Base-by-base conservation (phyloP, 2,329 filamentous ascomycete species). In the Talaromyces piceae region DNA sequence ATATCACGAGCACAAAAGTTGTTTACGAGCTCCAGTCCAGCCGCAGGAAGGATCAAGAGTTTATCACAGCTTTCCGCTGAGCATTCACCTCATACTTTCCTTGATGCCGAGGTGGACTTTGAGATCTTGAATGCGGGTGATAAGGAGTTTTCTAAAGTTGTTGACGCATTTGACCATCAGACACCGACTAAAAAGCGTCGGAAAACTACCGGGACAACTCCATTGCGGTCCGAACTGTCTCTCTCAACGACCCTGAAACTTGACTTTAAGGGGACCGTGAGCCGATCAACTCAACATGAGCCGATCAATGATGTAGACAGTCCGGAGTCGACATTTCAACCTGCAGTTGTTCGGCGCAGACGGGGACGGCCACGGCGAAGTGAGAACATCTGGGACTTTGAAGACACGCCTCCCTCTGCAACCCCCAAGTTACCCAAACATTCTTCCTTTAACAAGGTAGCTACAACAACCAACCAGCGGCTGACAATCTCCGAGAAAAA, bases 21-120 rank as follows among this genome's bases (percentile, higher is more conserved):
- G 20, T 43, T 53, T 18, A 62, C 67, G 5, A 54, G 70, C 12
- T 72, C 69, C 2, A 73, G 67, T 52, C 70, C 66, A 28, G 68
- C 63, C 49, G 65, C 65, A 43, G 62, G 65, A 26, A 65, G 64
- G 47, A 66, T 68, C 39, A 63, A 65, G 48, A 61, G 63, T 46
- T 59, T 73, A 48, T 67, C 70, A 11, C 66, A 72, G 26, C 73
- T 75, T 56, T 70, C 70, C 22, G 62, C 66, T 1, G 70, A 73
- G 47, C 60, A 63, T 43, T 73, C 72, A 3, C 72, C 72, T 5
- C 63, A 67, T 45, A 59, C 64, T 45, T 60, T 58, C n/a, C 57
- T 57, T 12, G 60, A 59, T 26, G 59, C 60, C 22, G 67, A 71
- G 45, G 45, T 69, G 4, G 61, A 67, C 20, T 59, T 72, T 45